Evolutionary conservation across 331 rosid genomes (phyloP).

Genomic region (Cydonia oblonga): DNA sequence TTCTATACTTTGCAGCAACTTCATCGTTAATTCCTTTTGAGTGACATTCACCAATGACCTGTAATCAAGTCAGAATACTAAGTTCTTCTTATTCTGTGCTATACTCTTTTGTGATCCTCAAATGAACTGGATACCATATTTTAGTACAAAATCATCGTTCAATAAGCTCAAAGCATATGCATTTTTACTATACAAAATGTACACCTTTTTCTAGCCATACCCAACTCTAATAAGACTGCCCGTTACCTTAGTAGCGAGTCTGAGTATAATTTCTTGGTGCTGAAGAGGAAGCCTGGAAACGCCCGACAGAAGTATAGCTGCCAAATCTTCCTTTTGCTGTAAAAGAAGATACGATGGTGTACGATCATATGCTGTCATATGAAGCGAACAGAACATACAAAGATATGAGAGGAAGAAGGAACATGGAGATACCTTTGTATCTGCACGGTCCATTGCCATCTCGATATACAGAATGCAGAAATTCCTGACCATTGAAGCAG

Average conservation of each 20-base stretch:
- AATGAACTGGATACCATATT: neutral
- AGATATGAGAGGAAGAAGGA: neutral
- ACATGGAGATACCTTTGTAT: constrained; percentile 8
- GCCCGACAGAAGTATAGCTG: constrained; percentile 60
- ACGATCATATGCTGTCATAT: neutral
- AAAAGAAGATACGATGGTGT: constrained; percentile 9
- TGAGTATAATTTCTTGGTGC: constrained; percentile 86
- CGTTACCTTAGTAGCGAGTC: constrained; percentile 62
- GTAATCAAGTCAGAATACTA: constrained; percentile 19
- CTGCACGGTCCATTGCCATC: constrained; percentile 88
- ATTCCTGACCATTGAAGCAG: constrained; percentile 76
- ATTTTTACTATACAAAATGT: neutral
- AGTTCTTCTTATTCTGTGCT: neutral
- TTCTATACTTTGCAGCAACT: constrained; percentile 58
- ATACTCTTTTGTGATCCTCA: neutral
- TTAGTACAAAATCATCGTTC: neutral
- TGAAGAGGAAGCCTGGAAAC: constrained; percentile 76
- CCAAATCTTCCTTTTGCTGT: constrained; percentile 73
- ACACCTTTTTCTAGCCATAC: neutral
- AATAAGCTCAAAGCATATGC: neutral
- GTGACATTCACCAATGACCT: constrained; percentile 89
- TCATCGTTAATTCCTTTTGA: constrained; percentile 48
- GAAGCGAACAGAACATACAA: neutral
- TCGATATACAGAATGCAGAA: constrained; percentile 86
- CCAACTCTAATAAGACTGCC: constrained; percentile 1